Conservation (phyloP, 1,284 basidiomycete species). For the Ustilago tritici region DNA sequence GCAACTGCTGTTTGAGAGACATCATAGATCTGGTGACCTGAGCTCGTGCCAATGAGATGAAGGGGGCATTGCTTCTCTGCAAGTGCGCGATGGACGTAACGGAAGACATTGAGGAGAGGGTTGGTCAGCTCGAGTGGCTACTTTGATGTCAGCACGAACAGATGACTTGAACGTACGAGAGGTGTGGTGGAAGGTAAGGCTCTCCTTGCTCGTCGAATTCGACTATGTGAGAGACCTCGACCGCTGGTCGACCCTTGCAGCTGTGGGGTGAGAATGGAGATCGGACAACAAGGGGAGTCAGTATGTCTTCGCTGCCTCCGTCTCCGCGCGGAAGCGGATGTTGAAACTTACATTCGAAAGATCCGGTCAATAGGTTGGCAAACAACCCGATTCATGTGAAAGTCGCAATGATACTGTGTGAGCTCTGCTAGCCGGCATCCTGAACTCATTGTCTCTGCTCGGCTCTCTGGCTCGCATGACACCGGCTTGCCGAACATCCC, state of each 20-base stretch:
- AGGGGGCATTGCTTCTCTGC: constrained; percentile 51
- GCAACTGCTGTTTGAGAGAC: not conserved
- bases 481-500: not conserved
- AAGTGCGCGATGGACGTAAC: not conserved
- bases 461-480: constrained; percentile 19
- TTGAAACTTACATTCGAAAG: constrained; percentile 45
- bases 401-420: constrained; percentile 56
- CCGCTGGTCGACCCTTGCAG: constrained; percentile 49
- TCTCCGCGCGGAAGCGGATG: not conserved
- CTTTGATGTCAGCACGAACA: too few species aligned
- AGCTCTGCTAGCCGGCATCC: constrained; percentile 49
- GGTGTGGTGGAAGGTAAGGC: constrained; percentile 44
- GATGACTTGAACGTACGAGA: constrained; percentile 33
- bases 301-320: not conserved
- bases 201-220: constrained; percentile 48
- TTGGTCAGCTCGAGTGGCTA: too few species aligned
- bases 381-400: constrained; percentile 42
- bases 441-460: not conserved
- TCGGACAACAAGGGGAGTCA: not conserved
- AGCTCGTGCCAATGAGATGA: constrained; percentile 51
- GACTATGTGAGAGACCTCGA: constrained; percentile 61
- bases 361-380: constrained; percentile 61
- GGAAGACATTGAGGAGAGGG: not conserved
- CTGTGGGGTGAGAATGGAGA: constrained; percentile 7
- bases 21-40: constrained; percentile 31